These are phyloP conservation scores for Ascoidea tarda DNA, from an alignment of 805 yeast species.

Conservation along the genomic window DNA sequence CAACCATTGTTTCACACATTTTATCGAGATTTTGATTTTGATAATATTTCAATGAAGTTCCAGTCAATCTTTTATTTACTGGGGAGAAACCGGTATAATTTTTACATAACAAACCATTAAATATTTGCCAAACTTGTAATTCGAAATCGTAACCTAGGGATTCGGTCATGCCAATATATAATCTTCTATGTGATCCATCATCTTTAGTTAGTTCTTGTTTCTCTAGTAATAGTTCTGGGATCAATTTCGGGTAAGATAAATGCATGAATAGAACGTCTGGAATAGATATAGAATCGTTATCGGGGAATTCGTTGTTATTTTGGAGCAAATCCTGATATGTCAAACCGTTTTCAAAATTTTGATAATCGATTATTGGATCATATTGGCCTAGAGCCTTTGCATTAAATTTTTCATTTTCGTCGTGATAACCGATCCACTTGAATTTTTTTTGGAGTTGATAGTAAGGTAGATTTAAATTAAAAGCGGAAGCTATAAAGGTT, in stretches of 20 bases:
- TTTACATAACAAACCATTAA: conserved; percentile 22
- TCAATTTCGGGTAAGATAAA: conserved; percentile 41
- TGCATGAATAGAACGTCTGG: conserved; percentile 32
- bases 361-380: conserved; percentile 21
- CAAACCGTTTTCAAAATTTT: conserved; percentile 12
- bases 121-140: conserved; percentile 23
- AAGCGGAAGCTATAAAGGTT: conserved; percentile 59
- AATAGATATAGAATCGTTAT: background rate
- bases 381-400: conserved; percentile 31
- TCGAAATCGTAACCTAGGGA: conserved; percentile 24
- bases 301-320: no score
- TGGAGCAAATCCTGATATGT: conserved; percentile 7
- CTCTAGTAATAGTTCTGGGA: conserved; percentile 17
- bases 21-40: background rate
- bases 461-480: conserved; percentile 30
- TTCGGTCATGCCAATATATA: conserved; percentile 17
- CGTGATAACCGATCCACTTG: conserved; percentile 22
- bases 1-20: background rate
- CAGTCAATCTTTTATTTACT: background rate
- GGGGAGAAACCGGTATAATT: conserved; percentile 10
- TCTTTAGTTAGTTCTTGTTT: conserved; percentile 15
- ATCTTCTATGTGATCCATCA: conserved; percentile 16
- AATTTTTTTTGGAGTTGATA: conserved; percentile 34
- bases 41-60: background rate
- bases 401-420: conserved; percentile 14